Evolutionary conservation across 345 rosid genomes (phyloP), one percentile per base, ranked within the genome.

Genomic region (Iberis pinnata): DNA sequence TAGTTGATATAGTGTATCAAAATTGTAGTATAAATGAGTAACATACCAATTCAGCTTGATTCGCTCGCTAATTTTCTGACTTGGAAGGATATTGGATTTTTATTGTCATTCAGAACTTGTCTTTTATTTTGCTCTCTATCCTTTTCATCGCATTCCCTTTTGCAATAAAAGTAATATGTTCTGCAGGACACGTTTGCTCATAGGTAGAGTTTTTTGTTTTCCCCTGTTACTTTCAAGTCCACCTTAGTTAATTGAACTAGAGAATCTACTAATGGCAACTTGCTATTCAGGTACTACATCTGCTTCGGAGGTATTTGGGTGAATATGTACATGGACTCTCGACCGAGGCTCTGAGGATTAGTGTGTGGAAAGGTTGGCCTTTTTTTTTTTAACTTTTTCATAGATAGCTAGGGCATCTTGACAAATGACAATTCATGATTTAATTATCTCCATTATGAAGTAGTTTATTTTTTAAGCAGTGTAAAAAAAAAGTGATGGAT

Each of bases 291-390:
- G 98, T 92, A 68, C 56, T 92, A 53, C 97, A 83, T 71, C 75
- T 92, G 90, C 98, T 92, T 71, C 93, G 89, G 68, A 83, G 76
- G 73, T 92, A 92, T 72, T 75, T 92, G 74, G 97, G 98, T 12
- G 97, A 92, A 67, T 88, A 92, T 64, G 98, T 92, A 35, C 87
- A 88, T 22, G 98, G 94, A 55, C 97, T 92, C 50, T 92, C 98
- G 1, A 70, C 59, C 10, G 98, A 92, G 77, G 95, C 95, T 61
- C 65, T 92, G 72, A 69, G 89, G 63, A 92, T 92, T 73, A 88
- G 98, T 70, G 97, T 92, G 51, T 92, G 98, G 98, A 92, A 85
- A 78, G 98, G 98, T 92, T 64, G 13, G 70, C 43, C 32, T 52
- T 57, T 33, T 6, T 29, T 19, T 12, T 13, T 14, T 13, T n/a